A percentile compares a stretch with the other conserved stretches of the same genome.
Conservation (phyloP, 805 yeast species). For the Maudiozyma barnettii region DNA sequence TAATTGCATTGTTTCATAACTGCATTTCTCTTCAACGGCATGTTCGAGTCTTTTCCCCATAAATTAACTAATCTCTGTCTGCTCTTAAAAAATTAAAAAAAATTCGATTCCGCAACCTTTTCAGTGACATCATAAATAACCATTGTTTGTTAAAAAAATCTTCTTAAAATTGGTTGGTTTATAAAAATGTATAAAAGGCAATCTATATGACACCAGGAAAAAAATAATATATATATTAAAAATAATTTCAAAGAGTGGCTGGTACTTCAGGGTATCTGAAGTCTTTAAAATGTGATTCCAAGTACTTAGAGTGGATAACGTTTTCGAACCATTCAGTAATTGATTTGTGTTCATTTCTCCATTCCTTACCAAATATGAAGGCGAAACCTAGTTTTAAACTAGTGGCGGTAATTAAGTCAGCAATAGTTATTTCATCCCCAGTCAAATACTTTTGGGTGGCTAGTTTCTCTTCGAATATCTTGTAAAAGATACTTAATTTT, state of each 20-base stretch:
- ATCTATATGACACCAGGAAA: no score
- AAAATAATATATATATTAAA: no score
- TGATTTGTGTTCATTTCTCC: constrained; percentile 53
- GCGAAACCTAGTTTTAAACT: constrained; percentile 27
- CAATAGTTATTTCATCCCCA: constrained; percentile 26
- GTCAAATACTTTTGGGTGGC: background rate
- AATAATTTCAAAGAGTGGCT: background rate
- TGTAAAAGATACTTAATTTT: constrained; percentile 36
- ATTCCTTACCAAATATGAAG: constrained; percentile 47
- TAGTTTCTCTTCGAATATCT: constrained; percentile 39
- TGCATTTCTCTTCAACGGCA: no score
- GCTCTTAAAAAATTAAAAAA: no score
- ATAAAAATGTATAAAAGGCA: background rate
- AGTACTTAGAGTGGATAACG: constrained; percentile 1
- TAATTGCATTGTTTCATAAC: no score
- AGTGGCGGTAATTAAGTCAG: constrained; percentile 12
- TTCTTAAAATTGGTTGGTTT: no score
- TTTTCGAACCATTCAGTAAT: constrained; percentile 20
- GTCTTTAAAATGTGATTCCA: background rate
- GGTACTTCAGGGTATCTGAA: background rate
- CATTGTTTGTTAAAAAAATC: no score
- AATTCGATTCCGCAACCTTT: no score
- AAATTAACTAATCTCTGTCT: no score
- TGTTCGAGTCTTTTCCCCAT: no score
- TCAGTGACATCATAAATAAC: no score